Percentiles rank a stretch among this genome's conserved stretches.
phyloP scores from a whole-genome alignment of 1,284 basidiomycete species.

The Meripilus lineatus region DNA sequence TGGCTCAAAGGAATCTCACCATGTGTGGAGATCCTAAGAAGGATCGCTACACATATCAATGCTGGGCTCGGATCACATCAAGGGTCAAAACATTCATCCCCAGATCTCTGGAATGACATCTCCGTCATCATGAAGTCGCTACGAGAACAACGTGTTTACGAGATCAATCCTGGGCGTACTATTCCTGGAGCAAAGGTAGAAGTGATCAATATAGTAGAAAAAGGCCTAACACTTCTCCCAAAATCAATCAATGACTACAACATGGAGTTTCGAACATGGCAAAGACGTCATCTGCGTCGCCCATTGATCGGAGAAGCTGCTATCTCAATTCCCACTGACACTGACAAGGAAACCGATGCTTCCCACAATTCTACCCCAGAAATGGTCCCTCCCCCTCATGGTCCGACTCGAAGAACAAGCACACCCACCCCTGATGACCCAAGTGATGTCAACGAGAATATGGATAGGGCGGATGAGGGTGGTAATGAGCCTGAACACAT shows the following conservation, averaged over 20 bases:
- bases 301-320: neutral
- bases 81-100: neutral
- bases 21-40: slow-evolving; percentile 29
- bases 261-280: slow-evolving; percentile 3
- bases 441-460: neutral
- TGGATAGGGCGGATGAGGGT: neutral
- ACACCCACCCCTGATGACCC: too few species aligned
- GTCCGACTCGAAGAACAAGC: neutral
- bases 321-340: neutral
- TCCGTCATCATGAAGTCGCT: neutral
- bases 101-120: slow-evolving; percentile 2
- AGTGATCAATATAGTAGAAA: slow-evolving; percentile 10
- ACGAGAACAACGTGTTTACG: neutral
- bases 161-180: slow-evolving; percentile 8
- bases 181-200: slow-evolving; percentile 6
- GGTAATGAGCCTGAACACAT: neutral
- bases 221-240: slow-evolving; percentile 5
- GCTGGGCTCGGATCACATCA: neutral
- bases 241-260: slow-evolving; percentile 15
- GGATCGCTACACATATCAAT: slow-evolving; percentile 18
- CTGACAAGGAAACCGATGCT: neutral
- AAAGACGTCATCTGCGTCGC: neutral
- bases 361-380: neutral
- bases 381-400: neutral
- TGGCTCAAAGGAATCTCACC: slow-evolving; percentile 35